These are phyloP conservation scores for Moelleriella libera DNA, from an alignment of 2,329 filamentous ascomycete genomes.

Conservation along the genomic window DNA sequence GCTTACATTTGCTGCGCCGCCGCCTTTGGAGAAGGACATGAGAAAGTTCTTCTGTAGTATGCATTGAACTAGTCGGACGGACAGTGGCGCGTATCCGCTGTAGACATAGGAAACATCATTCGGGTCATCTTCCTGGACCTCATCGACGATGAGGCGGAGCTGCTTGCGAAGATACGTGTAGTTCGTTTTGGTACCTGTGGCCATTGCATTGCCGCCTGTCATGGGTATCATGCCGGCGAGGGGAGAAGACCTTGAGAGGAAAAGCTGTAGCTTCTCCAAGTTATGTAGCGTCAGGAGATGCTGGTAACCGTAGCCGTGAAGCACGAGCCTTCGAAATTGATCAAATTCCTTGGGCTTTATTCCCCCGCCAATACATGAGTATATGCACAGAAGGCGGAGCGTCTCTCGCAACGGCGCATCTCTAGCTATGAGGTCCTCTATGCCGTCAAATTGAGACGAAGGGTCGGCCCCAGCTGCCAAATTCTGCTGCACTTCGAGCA, in stretches of 20 bases:
- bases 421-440: constrained; percentile 89
- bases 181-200: constrained; percentile 64
- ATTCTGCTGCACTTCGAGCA: constrained; percentile 91
- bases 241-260: constrained; percentile 63
- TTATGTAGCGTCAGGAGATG: constrained; percentile 81
- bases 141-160: constrained; percentile 81
- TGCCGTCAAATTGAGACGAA: constrained; percentile 73
- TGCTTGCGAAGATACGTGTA: constrained; percentile 79
- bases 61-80: constrained; percentile 81
- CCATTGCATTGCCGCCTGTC: constrained; percentile 33
- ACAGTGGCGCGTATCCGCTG: constrained; percentile 89
- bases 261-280: constrained; percentile 78
- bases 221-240: constrained; percentile 73
- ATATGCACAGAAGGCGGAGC: constrained; percentile 74
- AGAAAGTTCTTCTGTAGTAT: constrained; percentile 84
- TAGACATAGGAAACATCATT: constrained; percentile 97
- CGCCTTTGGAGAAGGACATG: constrained; percentile 53
- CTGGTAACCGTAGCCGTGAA: constrained; percentile 91
- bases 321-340: constrained; percentile 70
- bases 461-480: constrained; percentile 83
- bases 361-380: constrained; percentile 80
- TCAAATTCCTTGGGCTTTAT: constrained; percentile 83
- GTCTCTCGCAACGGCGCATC: constrained; percentile 70
- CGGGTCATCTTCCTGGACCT: constrained; percentile 88
- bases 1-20: constrained; percentile 20